Evolutionary conservation across 148 eudicot genomes (phyloP), one percentile per base, ranked within the genome.

Genomic region (Arctostaphylos glauca): DNA sequence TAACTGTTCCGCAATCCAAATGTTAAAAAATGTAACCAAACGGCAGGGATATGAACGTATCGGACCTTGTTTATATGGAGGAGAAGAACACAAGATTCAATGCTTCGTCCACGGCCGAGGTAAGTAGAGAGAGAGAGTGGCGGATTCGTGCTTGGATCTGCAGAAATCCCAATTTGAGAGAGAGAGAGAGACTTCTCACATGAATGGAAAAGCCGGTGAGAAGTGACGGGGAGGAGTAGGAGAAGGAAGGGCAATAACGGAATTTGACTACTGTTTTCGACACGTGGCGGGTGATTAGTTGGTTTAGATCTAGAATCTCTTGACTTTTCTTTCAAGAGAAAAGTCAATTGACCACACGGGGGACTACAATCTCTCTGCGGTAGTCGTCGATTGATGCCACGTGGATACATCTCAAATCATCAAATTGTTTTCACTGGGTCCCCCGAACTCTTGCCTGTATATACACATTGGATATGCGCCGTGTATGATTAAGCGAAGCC

Each of bases 191-290:
- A 79, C 21, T 31, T 31, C 0, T 31, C 38, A 31, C 38, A 31
- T 31, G 82, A 81, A 23, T 43, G 43, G 43, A 25, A 66, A 25
- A 14, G 77, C 76, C 38, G 59, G 77, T 41, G 50, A 58, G 80
- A 41, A 49, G 77, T 71, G 77, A 81, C 83, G 76, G 76, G 83
- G 66, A 81, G 16, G 60, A 54, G 77, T 71, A 6, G 53, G 38
- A 68, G 76, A 68, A 41, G 76, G 15, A 67, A 70, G 77, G 83
- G 83, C 43, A 71, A 41, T 5, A 44, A 2, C 21, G 83, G 44
- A 38, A 80, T 81, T 80, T n/a, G 14, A 2, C 19, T 16, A 18
- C 0, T 4, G 38, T n/a, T 79, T n/a, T 5, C 60, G n/a, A 81
- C 77, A 71, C 67, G 64, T 70, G 83, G 83, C 77, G 3, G 76